phyloP scores from a whole-genome alignment of 139 green algal genomes.

The Haematococcus lacustris region DNA sequence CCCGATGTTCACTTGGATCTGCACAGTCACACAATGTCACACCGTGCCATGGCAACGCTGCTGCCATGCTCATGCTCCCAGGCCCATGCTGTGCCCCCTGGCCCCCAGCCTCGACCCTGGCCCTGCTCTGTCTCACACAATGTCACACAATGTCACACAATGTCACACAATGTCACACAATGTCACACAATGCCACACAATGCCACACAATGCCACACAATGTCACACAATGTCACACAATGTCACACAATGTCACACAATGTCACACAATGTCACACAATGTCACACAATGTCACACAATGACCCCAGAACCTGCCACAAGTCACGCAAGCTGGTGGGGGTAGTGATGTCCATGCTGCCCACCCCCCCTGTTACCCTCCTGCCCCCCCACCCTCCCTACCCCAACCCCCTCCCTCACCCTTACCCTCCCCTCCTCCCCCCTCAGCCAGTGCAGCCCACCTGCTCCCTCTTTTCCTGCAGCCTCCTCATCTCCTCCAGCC shows the following conservation, averaged over 20 bases:
- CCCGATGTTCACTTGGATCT: slow-evolving; percentile 50
- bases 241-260: neutral
- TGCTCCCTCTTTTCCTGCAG: slow-evolving; percentile 73
- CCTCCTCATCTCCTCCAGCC: slow-evolving; percentile 60
- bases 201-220: neutral
- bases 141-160: neutral
- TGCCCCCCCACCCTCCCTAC: neutral
- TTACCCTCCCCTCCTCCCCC: neutral
- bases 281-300: too few species aligned
- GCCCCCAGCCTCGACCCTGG: too few species aligned
- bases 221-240: neutral
- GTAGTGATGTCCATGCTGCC: neutral
- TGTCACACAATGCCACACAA: neutral
- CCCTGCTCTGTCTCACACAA: too few species aligned
- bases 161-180: neutral
- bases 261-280: neutral
- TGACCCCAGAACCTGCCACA: too few species aligned
- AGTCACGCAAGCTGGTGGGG: too few species aligned
- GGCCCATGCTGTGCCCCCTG: too few species aligned
- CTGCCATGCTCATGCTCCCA: too few species aligned
- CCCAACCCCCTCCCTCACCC: neutral
- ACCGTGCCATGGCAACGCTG: neutral
- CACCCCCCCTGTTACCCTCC: neutral
- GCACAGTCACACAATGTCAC: neutral
- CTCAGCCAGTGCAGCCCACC: slow-evolving; percentile 25